These are phyloP conservation scores for Coleophoma crateriformis DNA, from an alignment of 2,329 filamentous ascomycete genomes.

Conservation along the genomic window DNA sequence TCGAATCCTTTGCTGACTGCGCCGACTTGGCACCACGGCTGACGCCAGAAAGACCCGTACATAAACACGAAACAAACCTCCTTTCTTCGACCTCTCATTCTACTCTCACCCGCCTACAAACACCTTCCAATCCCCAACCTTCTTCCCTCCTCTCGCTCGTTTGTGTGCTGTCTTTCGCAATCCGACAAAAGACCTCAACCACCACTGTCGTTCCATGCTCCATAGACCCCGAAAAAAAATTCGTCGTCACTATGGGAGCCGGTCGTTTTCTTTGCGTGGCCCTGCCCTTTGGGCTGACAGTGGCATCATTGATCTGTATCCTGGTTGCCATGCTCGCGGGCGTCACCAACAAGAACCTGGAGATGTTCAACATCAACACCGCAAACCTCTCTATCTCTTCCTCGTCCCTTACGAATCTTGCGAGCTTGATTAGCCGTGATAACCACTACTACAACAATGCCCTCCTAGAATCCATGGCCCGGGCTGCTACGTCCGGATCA, in stretches of 20 bases:
- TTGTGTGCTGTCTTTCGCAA: not conserved
- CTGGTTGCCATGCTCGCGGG: slow-evolving; percentile 51
- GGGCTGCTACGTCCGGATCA: slow-evolving; percentile 19
- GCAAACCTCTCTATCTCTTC: slow-evolving; percentile 43
- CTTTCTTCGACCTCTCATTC: not conserved
- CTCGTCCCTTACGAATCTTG: slow-evolving; percentile 15
- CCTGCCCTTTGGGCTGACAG: slow-evolving; percentile 76
- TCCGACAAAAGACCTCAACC: not conserved
- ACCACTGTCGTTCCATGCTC: not conserved
- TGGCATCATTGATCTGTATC: slow-evolving; percentile 69
- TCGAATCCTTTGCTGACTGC: not conserved
- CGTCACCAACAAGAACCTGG: slow-evolving; percentile 49
- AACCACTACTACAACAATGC: slow-evolving; percentile 9
- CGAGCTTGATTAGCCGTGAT: slow-evolving; percentile 8
- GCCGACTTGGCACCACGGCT: not conserved
- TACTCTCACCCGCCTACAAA: not conserved
- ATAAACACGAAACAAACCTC: slow-evolving; percentile 1
- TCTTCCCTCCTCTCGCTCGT: not conserved
- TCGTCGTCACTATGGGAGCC: slow-evolving; percentile 47
- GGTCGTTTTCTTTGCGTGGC: slow-evolving; percentile 84
- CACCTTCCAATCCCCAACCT: not conserved
- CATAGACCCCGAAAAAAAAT: not conserved
- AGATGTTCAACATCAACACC: slow-evolving; percentile 57
- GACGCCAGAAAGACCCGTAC: not conserved
- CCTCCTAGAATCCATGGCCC: slow-evolving; percentile 24